Conservation (phyloP, 495 filamentous ascomycete species). For the Annulohypoxylon maeteangense region DNA sequence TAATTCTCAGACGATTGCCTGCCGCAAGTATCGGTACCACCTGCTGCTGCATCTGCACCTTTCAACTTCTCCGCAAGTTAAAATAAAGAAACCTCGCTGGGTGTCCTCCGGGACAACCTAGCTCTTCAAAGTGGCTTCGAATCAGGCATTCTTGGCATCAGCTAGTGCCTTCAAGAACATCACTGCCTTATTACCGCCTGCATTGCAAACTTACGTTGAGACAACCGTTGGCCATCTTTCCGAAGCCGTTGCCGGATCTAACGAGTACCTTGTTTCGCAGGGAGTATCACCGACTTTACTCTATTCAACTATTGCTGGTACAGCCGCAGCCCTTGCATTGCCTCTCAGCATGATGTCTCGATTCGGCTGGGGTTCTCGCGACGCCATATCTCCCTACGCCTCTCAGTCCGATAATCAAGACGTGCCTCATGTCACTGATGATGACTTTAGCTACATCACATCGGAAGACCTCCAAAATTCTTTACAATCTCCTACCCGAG, state of each 20-base stretch:
- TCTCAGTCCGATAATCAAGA: conserved; percentile 59
- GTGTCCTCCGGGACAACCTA: conserved; percentile 56
- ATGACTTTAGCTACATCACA: conserved; percentile 84
- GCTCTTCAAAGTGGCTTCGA: conserved; percentile 66
- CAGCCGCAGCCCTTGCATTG: conserved; percentile 60
- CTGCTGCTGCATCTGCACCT: conserved; percentile 15
- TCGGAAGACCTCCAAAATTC: conserved; percentile 69
- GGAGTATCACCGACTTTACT: conserved; percentile 58
- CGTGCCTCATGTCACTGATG: conserved; percentile 73
- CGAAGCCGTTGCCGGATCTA: conserved; percentile 61
- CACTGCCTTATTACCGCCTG: conserved; percentile 54
- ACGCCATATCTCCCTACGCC: conserved; percentile 65
- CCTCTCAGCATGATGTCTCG: conserved; percentile 73
- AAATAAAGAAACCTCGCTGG: conserved; percentile 41
- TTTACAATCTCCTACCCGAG: conserved; percentile 48
- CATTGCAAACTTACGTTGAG: conserved; percentile 61
- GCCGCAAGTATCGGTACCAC: conserved; percentile 29
- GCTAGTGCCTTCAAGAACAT: conserved; percentile 62
- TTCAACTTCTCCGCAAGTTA: conserved; percentile 32
- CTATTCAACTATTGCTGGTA: conserved; percentile 57
- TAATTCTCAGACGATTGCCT: conserved; percentile 22
- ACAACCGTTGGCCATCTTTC: conserved; percentile 53
- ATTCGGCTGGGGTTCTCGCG: conserved; percentile 64
- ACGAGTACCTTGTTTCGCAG: conserved; percentile 63
- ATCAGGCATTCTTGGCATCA: conserved; percentile 58